Conservation (phyloP, 352 stramenopile genomes). For the Phytophthora foliorum region DNA sequence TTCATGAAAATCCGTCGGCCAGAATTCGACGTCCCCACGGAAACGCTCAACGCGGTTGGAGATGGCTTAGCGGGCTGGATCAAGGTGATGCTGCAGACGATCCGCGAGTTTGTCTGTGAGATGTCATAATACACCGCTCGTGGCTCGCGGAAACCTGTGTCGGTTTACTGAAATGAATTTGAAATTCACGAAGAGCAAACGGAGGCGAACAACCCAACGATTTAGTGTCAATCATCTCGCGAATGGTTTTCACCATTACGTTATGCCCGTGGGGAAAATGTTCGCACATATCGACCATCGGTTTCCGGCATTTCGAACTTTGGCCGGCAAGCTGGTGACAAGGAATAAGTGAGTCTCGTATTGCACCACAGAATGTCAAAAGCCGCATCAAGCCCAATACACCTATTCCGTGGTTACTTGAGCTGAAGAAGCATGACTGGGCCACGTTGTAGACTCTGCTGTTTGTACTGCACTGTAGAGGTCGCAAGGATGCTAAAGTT, state of each 20-base stretch:
- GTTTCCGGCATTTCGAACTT: not conserved
- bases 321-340: conserved; percentile 3
- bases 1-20: conserved; percentile 37
- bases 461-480: too few relatives aligned
- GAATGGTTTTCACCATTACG: conserved; percentile 5
- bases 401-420: too few relatives aligned
- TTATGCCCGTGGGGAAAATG: conserved; percentile 14
- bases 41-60: not conserved
- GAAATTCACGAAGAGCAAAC: too few relatives aligned
- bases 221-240: not conserved
- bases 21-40: conserved; percentile 7
- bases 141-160: not conserved
- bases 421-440: too few relatives aligned
- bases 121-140: not conserved
- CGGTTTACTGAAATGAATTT: too few relatives aligned
- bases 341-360: not conserved
- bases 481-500: too few relatives aligned
- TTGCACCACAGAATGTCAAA: too few relatives aligned
- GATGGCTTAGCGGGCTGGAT: conserved; percentile 29
- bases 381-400: too few relatives aligned
- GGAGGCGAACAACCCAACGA: not conserved
- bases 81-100: conserved; percentile 26
- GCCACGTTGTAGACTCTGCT: too few relatives aligned
- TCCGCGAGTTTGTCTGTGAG: conserved; percentile 23
- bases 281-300: conserved; percentile 3